Evolutionary conservation across 805 yeast species (phyloP), one percentile per base, ranked within the genome.

Genomic region (Spathaspora boniae): DNA sequence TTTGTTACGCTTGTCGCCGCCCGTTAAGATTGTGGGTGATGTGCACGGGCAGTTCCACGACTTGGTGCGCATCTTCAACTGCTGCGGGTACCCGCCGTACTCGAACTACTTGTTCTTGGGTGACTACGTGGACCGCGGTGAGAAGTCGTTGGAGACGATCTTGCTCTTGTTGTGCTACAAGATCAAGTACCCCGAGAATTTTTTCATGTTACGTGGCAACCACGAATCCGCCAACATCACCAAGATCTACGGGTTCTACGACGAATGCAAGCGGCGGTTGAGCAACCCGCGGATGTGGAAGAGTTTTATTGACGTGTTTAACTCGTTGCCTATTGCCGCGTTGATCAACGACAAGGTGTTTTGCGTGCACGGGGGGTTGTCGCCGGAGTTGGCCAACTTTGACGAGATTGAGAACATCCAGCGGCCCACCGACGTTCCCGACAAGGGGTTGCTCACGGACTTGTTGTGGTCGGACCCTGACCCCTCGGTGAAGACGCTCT

Each of bases 401-500:
- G 72, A 72, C 42, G 87, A 84, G 54, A 80, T 85, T 39, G 80
- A 80, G 48, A 72, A 72, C 31, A 82, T 85, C 35, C 76, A 78
- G 46, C 65, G 94, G 49, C 94, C 94, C 7, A 84, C 93, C 2
- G 94, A 85, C 58, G 80, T 85, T 16, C 94, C 93, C 1, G 93
- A 84, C 50, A 74, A 72, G 43, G 94, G 94, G 0, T 60, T 85
- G 23, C 65, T 85, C 40, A 85, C 88, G 4, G 94, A 85, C 62
- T 65, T 85, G 43, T 56, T 85, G 26, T 85, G 94, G 93, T 82
- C 89, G 0, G 93, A 85, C 53, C 94, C 94, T 0, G 87, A 64
- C 54, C 37, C 60, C 6, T 34, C 41, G 24, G 47, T 61, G 58
- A 8, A 65, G 65, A 9, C 50, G 12, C 62, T 60, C 37, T 56